Evolutionary conservation across 164 flowering plant species (phyloP).

Genomic region (Sedum album): DNA sequence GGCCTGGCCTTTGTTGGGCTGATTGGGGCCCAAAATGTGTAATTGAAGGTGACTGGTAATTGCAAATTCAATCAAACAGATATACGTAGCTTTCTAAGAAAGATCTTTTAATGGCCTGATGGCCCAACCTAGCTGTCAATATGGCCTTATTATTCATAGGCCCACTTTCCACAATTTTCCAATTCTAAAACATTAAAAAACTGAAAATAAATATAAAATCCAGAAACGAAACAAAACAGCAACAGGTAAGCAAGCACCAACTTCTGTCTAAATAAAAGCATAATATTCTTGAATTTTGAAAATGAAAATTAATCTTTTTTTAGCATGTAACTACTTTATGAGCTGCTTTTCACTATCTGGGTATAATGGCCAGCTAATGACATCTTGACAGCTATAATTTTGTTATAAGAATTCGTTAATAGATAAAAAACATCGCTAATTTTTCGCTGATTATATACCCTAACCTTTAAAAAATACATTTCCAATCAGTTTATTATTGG

Average conservation of each 20-base stretch:
- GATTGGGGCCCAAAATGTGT: no score
- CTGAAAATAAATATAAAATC: background rate
- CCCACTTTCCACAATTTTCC: background rate
- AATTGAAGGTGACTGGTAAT: no score
- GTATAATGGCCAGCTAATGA: conserved; percentile 1
- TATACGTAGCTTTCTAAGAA: background rate
- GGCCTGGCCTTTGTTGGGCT: no score
- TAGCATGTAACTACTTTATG: background rate
- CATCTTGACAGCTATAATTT: background rate
- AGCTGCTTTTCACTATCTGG: conserved; percentile 4
- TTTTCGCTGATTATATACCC: no score
- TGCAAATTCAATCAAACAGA: background rate
- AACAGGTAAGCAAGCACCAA: background rate
- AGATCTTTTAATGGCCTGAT: background rate
- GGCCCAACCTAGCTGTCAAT: conserved; percentile 8
- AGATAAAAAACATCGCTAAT: no score
- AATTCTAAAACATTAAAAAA: no score
- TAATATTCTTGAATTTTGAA: background rate
- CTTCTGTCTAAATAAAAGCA: background rate
- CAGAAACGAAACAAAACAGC: background rate
- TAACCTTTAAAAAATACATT: no score
- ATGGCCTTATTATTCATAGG: background rate
- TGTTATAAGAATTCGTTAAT: background rate
- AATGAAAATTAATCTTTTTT: background rate
- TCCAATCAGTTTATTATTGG: no score